Percentiles rank a stretch among this genome's conserved stretches.
These are phyloP conservation scores for Oryza officinalis DNA, from an alignment of 176 grass and related monocot species.

Conservation along the genomic window DNA sequence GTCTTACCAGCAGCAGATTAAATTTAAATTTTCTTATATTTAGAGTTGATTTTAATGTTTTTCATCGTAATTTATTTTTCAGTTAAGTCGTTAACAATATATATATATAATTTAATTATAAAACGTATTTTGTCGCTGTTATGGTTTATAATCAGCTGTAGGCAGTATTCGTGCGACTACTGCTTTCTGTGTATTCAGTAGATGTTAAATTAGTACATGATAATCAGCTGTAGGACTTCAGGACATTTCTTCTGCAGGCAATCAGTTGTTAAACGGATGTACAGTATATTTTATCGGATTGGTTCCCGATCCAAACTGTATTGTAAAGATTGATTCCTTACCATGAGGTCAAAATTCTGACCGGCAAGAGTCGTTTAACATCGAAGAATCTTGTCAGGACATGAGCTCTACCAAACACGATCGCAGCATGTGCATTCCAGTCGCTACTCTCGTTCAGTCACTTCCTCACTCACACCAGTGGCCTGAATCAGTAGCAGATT, in stretches of 20 bases:
- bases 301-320: conserved; percentile 11
- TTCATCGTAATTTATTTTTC: too few species aligned
- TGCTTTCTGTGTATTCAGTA: neutral
- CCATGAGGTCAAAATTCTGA: conserved; percentile 19
- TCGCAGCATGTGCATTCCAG: conserved; percentile 34
- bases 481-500: neutral
- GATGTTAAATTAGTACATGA: too few species aligned
- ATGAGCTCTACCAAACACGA: conserved; percentile 45
- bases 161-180: too few species aligned
- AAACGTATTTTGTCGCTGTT: too few species aligned
- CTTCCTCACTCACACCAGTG: neutral
- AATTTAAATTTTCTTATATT: too few species aligned
- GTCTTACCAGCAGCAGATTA: too few species aligned
- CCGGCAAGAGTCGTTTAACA: conserved; percentile 10
- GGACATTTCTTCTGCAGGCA: neutral
- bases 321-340: neutral
- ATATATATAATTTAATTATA: too few species aligned
- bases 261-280: neutral
- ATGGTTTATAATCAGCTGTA: too few species aligned
- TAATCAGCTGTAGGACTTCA: neutral
- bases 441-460: neutral
- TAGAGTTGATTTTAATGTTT: too few species aligned
- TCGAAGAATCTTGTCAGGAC: conserved; percentile 27
- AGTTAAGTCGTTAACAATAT: too few species aligned
- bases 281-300: neutral